Base-by-base conservation (phyloP, 2,329 filamentous ascomycete species). In the Fusarium floridanum region DNA sequence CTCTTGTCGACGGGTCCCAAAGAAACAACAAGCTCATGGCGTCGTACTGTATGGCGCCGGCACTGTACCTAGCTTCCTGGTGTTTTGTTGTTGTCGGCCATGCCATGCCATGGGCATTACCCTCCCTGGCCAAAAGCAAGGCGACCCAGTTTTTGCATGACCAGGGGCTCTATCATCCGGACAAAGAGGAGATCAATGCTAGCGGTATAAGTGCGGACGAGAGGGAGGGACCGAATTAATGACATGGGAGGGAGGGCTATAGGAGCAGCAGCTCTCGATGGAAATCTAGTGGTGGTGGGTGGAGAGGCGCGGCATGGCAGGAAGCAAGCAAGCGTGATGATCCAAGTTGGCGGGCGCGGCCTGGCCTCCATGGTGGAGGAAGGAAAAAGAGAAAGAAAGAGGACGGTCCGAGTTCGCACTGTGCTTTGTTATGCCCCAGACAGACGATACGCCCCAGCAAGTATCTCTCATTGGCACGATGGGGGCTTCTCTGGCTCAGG, bases 141-240 rank as follows among this genome's bases (percentile, higher is more conserved):
- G 61, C 64, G 68, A 60, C 67, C 73, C 76, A 67, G 66, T 75
- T 71, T 74, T 70, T 63, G 66, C 62, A 27, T 41, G 39, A 59
- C 43, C 66, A 77, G 71, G 75, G 76, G 68, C 53, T 67, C 67
- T 76, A 60, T 72, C 59, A 69, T 68, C 53, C 29, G 61, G 67
- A 70, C 63, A 57, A 48, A 57, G 62, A 59, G 67, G 68, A 60
- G 32, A 66, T 50, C 29, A 61, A 63, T 67, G 48, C 22, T 29
- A 43, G 72, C 32, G 41, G 22, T 65, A 43, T 59, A 32, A 62
- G 68, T 67, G 57, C 50, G 59, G 65, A 57, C 61, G 43, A 62
- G 65, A 73, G 27, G 48, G 61, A 62, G 60, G 53, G n/a, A 62
- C 32, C 34, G 55, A n/a, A 53, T 70, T 74, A 74, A 70, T 32